Conservation (phyloP, 805 yeast genomes). For the Candida incommunis region DNA sequence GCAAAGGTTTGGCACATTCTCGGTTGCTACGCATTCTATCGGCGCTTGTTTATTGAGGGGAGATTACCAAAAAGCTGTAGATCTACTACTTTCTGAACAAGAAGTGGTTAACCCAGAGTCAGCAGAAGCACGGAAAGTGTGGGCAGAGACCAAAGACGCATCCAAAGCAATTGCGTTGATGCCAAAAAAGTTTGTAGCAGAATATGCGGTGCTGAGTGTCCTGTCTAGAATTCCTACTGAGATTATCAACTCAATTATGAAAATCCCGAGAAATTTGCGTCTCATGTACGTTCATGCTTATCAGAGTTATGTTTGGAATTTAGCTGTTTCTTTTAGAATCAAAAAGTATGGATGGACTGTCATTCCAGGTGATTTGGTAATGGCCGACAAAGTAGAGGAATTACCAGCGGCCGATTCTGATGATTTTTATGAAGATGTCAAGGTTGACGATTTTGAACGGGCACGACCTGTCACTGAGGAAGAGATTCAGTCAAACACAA, state of each 20-base stretch:
- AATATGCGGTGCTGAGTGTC: constrained; percentile 50
- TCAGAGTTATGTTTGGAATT: constrained; percentile 92
- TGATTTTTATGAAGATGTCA: constrained; percentile 59
- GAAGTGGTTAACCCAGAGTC: constrained; percentile 74
- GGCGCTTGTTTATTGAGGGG: constrained; percentile 60
- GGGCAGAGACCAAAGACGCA: constrained; percentile 66
- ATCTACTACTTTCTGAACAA: constrained; percentile 72
- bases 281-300: constrained; percentile 96
- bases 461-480: constrained; percentile 66
- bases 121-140: constrained; percentile 63
- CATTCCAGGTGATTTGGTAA: constrained; percentile 72
- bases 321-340: constrained; percentile 65
- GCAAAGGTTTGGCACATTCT: constrained; percentile 96
- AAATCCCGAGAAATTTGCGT: constrained; percentile 82
- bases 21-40: constrained; percentile 76
- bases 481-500: constrained; percentile 48
- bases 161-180: constrained; percentile 47
- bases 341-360: constrained; percentile 53
- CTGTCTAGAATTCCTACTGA: constrained; percentile 39
- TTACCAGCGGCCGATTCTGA: constrained; percentile 18
- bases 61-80: constrained; percentile 71
- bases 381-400: constrained; percentile 19
- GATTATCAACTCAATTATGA: constrained; percentile 70
- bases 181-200: constrained; percentile 88
- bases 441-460: constrained; percentile 38